phyloP scores from a whole-genome alignment of 257 asterid genomes.

The Nicotiana attenuata region DNA sequence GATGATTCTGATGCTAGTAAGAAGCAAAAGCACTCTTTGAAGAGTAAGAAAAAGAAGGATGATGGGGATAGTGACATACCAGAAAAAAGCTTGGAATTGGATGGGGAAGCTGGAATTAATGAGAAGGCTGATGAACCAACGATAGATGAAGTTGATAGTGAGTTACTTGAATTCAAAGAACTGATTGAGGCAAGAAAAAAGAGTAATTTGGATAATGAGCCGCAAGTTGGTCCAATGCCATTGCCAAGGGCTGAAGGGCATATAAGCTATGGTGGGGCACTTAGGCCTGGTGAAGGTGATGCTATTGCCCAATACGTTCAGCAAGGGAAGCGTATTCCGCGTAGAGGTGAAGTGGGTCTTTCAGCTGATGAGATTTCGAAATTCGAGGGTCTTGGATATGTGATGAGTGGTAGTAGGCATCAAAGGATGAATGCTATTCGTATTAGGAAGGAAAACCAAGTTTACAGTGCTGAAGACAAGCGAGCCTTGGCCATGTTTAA shows the following conservation, averaged over 20 bases:
- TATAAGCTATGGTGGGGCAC: constrained; percentile 98
- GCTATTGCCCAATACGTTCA: constrained; percentile 98
- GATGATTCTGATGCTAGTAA: constrained; percentile 56
- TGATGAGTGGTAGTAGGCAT: constrained; percentile 99
- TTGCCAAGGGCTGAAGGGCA: constrained; percentile 93
- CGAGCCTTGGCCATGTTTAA: constrained; percentile 96
- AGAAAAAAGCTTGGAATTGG: constrained; percentile 31
- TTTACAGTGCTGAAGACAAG: constrained; percentile 96
- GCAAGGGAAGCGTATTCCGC: constrained; percentile 99
- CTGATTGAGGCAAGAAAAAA: constrained; percentile 58
- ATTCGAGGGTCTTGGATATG: constrained; percentile 90
- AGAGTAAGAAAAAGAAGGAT: constrained; percentile 43
- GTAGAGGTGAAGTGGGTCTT: constrained; percentile 99
- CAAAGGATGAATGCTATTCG: constrained; percentile 99
- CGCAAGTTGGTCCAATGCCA: constrained; percentile 87
- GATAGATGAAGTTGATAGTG: constrained; percentile 36
- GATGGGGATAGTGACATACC: constrained; percentile 31
- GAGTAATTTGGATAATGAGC: constrained; percentile 51
- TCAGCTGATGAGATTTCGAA: constrained; percentile 92
- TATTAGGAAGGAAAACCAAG: constrained; percentile 97
- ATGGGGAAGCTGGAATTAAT: constrained; percentile 24
- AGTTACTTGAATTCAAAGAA: constrained; percentile 61
- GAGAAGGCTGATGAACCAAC: constrained; percentile 34
- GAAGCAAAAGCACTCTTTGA: constrained; percentile 35
- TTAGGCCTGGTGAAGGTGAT: constrained; percentile 99